These are phyloP conservation scores for Cornus florida DNA, from an alignment of 148 eudicot species.

Conservation along the genomic window DNA sequence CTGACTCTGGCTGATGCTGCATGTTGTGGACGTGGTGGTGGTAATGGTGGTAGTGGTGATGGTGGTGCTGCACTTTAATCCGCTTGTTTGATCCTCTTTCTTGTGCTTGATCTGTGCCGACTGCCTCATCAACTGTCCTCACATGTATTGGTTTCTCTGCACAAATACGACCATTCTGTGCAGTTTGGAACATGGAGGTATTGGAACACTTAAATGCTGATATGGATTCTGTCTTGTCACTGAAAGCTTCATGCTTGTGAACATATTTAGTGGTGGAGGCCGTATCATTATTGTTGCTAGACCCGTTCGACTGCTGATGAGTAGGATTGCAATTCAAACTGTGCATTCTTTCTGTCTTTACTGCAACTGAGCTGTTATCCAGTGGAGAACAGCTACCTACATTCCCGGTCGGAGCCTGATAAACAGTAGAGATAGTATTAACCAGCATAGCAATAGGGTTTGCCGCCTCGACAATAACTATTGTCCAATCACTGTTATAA, in stretches of 20 bases:
- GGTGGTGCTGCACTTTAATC: constrained; percentile 29
- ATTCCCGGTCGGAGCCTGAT: constrained; percentile 18
- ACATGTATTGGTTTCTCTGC: neutral
- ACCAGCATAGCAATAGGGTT: constrained; percentile 1
- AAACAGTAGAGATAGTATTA: constrained; percentile 2
- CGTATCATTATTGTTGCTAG: constrained; percentile 21
- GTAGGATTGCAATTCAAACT: constrained; percentile 11
- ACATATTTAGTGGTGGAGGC: constrained; percentile 5
- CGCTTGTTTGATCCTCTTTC: constrained; percentile 12
- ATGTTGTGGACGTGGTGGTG: constrained; percentile 26
- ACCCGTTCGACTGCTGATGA: constrained; percentile 12
- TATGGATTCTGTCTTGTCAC: constrained; percentile 13
- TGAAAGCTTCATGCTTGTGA: neutral
- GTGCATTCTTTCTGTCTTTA: constrained; percentile 11
- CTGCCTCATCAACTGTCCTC: neutral
- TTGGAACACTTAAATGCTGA: constrained; percentile 5
- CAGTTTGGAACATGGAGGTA: constrained; percentile 1
- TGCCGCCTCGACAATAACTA: constrained; percentile 7
- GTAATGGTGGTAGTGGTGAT: constrained; percentile 25
- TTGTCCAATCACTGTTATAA: neutral
- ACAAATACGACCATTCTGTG: constrained; percentile 5
- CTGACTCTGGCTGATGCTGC: constrained; percentile 4
- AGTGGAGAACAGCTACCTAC: constrained; percentile 20
- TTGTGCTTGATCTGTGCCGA: constrained; percentile 2
- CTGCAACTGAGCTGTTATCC: constrained; percentile 18